A percentile compares a stretch with the other conserved stretches of the same genome.
phyloP scores from a whole-genome alignment of 352 stramenopile genomes.

The Pythium brassicae region DNA sequence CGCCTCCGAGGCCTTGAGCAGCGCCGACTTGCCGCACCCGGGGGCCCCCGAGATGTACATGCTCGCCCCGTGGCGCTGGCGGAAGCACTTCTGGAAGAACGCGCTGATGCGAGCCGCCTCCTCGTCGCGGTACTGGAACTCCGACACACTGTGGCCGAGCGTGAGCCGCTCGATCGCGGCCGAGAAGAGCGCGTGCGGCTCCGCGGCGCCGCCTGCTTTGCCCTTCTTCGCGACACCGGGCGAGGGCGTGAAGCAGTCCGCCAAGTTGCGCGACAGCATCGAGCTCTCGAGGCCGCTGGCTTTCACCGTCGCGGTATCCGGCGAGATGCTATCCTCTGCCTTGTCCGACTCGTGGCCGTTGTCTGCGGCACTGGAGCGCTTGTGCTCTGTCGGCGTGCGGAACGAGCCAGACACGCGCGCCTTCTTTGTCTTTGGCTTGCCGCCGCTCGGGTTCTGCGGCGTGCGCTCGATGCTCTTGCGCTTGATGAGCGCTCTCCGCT shows the following conservation, averaged over 20 bases:
- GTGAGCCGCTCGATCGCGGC: constrained; percentile 49
- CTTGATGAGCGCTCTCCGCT: constrained; percentile 6
- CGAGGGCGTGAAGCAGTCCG: constrained; percentile 68
- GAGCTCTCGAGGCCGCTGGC: constrained; percentile 18
- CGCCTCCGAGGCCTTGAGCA: constrained; percentile 50
- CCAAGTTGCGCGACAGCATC: constrained; percentile 32
- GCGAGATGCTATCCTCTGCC: constrained; percentile 36
- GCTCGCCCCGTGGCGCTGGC: constrained; percentile 42
- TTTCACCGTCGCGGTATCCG: constrained; percentile 27
- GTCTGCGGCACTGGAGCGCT: not conserved
- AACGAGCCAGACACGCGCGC: constrained; percentile 6
- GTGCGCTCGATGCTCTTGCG: constrained; percentile 12
- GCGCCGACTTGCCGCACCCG: constrained; percentile 72
- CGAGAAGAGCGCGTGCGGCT: constrained; percentile 16
- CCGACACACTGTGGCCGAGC: constrained; percentile 34
- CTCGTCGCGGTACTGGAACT: constrained; percentile 55
- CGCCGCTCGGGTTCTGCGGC: not conserved
- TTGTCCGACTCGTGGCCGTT: constrained; percentile 9
- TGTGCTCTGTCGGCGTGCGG: constrained; percentile 15
- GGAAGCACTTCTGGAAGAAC: constrained; percentile 63
- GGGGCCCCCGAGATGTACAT: constrained; percentile 78
- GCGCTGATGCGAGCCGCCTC: constrained; percentile 45
- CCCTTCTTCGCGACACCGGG: constrained; percentile 25
- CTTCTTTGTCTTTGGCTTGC: constrained; percentile 11
- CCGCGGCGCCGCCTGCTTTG: constrained; percentile 15